phyloP scores from a whole-genome alignment of 192 early-diverging fungal species.

The Coemansia sp. region DNA sequence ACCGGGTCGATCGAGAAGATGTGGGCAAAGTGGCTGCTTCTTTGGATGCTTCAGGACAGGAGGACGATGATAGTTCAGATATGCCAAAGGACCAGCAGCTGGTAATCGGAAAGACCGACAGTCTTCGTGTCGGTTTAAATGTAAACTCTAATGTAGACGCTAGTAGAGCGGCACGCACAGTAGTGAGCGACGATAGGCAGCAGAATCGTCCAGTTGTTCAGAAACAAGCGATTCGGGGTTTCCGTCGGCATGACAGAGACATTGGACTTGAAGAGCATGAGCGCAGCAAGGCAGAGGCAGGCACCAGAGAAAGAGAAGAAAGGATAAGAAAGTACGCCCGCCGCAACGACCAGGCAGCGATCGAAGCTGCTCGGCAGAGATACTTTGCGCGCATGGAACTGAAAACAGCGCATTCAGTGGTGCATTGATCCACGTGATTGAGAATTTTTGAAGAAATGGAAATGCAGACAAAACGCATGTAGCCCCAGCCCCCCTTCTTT shows the following conservation, averaged over 20 bases:
- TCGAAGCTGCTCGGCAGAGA: conserved; percentile 34
- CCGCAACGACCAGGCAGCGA: conserved; percentile 28
- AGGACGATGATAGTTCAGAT: too few relatives aligned
- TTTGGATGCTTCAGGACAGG: background rate
- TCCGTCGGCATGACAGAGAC: background rate
- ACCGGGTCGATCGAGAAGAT: conserved; percentile 64
- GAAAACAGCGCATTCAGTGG: background rate
- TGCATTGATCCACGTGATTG: too few relatives aligned
- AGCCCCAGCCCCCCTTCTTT: too few relatives aligned
- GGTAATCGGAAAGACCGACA: background rate
- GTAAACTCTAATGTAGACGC: background rate
- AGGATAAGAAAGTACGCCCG: conserved; percentile 31
- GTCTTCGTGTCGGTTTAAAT: conserved; percentile 12
- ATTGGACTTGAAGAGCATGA: conserved; percentile 12
- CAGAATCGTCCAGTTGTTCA: background rate
- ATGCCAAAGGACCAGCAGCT: background rate
- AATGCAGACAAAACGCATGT: too few relatives aligned
- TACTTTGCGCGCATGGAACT: conserved; percentile 16
- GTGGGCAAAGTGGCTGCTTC: conserved; percentile 59
- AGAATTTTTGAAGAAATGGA: too few relatives aligned
- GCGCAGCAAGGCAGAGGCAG: conserved; percentile 3
- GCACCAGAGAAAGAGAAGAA: conserved; percentile 13
- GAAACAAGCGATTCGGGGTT: background rate
- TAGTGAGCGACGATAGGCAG: background rate
- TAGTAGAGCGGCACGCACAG: background rate